These are phyloP conservation scores for Solanum pinnatisectum DNA, from an alignment of 257 asterid genomes.

Conservation along the genomic window DNA sequence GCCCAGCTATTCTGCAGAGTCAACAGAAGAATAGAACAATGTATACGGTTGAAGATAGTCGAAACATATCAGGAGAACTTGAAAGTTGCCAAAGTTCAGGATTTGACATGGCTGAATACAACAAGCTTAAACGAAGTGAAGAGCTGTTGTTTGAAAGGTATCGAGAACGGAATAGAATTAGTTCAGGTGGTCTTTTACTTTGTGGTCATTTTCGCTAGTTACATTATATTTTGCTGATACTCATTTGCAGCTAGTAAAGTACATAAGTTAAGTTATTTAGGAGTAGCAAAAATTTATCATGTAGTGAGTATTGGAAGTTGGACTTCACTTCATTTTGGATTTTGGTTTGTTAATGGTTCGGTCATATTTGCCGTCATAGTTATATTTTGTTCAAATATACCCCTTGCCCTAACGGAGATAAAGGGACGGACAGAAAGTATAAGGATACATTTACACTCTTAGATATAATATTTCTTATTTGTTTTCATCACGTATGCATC, in stretches of 20 bases:
- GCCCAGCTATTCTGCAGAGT: constrained; percentile 18
- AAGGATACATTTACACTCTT: background rate
- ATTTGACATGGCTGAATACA: constrained; percentile 60
- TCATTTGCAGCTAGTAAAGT: background rate
- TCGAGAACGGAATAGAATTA: constrained; percentile 44
- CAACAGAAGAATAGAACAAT: background rate
- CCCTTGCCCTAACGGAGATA: background rate
- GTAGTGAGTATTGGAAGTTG: background rate
- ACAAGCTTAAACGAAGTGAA: constrained; percentile 24
- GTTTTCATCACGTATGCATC: background rate
- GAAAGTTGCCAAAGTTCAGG: constrained; percentile 8
- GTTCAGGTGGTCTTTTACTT: constrained; percentile 57
- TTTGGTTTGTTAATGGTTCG: background rate
- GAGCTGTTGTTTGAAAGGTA: constrained; percentile 58
- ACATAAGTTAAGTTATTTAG: background rate
- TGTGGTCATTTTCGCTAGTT: constrained; percentile 31
- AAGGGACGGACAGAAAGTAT: background rate
- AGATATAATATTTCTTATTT: background rate
- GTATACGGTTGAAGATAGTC: constrained; percentile 2
- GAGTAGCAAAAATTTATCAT: background rate
- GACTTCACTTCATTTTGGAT: background rate
- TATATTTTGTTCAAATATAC: background rate
- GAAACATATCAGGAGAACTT: constrained; percentile 1
- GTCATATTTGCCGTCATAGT: background rate
- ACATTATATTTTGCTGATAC: background rate